phyloP scores from a whole-genome alignment of 306 rosid genomes.

The Oemleria cerasiformis region DNA sequence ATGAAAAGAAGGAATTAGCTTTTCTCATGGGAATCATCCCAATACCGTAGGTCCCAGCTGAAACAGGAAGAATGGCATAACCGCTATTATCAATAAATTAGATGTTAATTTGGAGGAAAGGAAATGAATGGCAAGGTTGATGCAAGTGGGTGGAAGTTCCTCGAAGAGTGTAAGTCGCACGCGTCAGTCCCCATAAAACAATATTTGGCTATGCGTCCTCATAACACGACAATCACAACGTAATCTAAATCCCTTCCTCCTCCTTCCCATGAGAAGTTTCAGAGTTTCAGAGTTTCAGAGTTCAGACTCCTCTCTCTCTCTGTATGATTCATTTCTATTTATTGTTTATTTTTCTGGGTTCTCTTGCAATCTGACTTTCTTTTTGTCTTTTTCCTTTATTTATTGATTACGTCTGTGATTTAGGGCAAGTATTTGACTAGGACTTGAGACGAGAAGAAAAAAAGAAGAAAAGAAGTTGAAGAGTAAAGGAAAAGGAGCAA shows the following conservation, averaged over 20 bases:
- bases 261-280: not conserved
- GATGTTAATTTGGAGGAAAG: not conserved
- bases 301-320: not conserved
- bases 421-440: not conserved
- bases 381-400: slow-evolving; percentile 13
- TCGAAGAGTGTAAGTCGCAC: not conserved
- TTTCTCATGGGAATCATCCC: not conserved
- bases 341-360: not conserved
- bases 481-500: not conserved
- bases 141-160: slow-evolving; percentile 1
- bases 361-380: not conserved
- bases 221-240: slow-evolving; percentile 13
- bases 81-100: not conserved
- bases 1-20: not conserved
- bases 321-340: too few relatives aligned
- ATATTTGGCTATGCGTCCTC: slow-evolving; percentile 1
- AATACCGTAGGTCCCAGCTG: not conserved
- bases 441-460: not conserved
- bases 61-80: not conserved
- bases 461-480: not conserved
- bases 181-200: not conserved
- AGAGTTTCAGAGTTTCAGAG: not conserved
- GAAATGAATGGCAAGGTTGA: too few relatives aligned
- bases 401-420: slow-evolving; percentile 16
- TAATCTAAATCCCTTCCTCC: slow-evolving; percentile 1